These are phyloP conservation scores for Phytopythium litorale DNA, from an alignment of 352 stramenopile genomes.

Conservation along the genomic window DNA sequence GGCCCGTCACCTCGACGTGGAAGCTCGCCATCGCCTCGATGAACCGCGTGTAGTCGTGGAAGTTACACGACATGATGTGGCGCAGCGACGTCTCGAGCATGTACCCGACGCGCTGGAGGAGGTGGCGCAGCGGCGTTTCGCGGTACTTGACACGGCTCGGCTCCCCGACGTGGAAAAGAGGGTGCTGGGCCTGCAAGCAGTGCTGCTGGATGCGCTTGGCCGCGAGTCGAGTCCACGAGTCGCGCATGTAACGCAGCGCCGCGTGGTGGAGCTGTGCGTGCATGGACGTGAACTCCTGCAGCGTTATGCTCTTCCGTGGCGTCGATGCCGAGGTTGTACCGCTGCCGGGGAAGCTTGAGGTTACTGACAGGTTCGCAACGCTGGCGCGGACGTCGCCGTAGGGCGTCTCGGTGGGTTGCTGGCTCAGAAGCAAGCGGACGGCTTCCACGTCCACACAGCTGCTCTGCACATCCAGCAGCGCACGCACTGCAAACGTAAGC, in stretches of 20 bases:
- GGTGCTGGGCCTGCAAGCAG: conserved; percentile 45
- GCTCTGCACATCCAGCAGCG: conserved; percentile 67
- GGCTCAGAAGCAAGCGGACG: conserved; percentile 61
- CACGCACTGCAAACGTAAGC: conserved; percentile 60
- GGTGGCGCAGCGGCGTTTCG: conserved; percentile 38
- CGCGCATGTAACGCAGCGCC: conserved; percentile 67
- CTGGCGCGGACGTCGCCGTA: conserved; percentile 23
- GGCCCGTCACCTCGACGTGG: conserved; percentile 42
- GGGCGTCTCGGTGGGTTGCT: conserved; percentile 56
- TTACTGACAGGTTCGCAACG: neutral
- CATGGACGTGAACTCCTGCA: conserved; percentile 65
- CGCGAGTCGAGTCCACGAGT: conserved; percentile 68
- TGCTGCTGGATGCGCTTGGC: conserved; percentile 75
- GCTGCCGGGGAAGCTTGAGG: neutral
- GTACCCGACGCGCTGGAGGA: conserved; percentile 80
- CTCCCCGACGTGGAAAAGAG: conserved; percentile 59
- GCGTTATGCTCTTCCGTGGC: conserved; percentile 56
- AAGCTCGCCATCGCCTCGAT: conserved; percentile 70
- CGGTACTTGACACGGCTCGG: conserved; percentile 71
- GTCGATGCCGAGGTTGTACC: neutral
- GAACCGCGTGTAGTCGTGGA: conserved; percentile 58
- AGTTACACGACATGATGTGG: conserved; percentile 59
- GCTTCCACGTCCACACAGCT: conserved; percentile 60
- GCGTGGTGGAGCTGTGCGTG: conserved; percentile 72
- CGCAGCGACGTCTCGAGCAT: conserved; percentile 77